Evolutionary conservation across 169 alveolate species (phyloP).

Genomic region (Plasmodium blacklocki): DNA sequence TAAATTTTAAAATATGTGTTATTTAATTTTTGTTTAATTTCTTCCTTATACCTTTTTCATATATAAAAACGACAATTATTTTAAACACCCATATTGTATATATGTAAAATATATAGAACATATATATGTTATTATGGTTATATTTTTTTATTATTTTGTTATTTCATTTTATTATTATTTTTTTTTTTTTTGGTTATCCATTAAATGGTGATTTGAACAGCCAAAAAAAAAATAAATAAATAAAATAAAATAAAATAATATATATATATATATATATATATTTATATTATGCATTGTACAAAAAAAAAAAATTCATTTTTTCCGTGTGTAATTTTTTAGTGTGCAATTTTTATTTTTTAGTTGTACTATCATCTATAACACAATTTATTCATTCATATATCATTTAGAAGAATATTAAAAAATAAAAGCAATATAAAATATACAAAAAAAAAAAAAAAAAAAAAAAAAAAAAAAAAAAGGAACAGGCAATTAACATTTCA

Average conservation of each 20-base stretch:
- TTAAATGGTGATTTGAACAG: background rate
- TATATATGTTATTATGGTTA: too few species aligned
- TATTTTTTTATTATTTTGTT: too few species aligned
- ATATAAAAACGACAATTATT: too few species aligned
- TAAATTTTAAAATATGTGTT: too few species aligned
- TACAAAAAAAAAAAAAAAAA: background rate
- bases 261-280: background rate
- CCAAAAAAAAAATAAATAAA: background rate
- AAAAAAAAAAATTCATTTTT: constrained; percentile 46
- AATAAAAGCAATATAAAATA: background rate
- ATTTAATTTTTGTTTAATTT: too few species aligned
- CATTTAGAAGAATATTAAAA: too few species aligned
- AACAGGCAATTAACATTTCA: background rate
- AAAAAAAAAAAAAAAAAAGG: background rate
- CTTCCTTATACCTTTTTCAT: too few species aligned
- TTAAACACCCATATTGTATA: too few species aligned
- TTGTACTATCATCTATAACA: too few species aligned
- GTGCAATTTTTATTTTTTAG: constrained; percentile 22
- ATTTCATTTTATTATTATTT: constrained; percentile 3
- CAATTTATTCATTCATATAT: too few species aligned
- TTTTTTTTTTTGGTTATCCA: constrained; percentile 10
- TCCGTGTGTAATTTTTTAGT: constrained; percentile 37
- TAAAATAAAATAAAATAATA: background rate
- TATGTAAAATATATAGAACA: too few species aligned
- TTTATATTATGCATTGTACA: constrained; percentile 30